A percentile compares a stretch with the other conserved stretches of the same genome.
These are phyloP conservation scores for Hyaloscypha variabilis DNA, from an alignment of 495 filamentous ascomycete genomes.

Conservation along the genomic window DNA sequence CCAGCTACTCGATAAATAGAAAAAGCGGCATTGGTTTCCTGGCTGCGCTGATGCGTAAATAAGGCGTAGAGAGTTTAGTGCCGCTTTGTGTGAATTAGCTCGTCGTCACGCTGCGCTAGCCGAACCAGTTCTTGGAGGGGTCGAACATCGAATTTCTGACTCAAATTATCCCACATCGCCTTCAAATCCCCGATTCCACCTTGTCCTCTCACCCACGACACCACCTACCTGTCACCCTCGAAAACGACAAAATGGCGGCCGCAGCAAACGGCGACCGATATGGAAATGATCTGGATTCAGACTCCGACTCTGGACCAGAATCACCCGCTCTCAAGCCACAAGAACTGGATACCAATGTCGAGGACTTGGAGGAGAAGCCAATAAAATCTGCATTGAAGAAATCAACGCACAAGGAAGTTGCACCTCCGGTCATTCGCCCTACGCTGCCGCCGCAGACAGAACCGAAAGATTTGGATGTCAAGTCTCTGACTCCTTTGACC, in stretches of 20 bases:
- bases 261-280: conserved; percentile 49
- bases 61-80: too few species aligned
- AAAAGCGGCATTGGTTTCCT: too few species aligned
- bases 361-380: conserved; percentile 32
- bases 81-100: too few species aligned
- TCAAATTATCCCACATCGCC: neutral
- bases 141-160: too few species aligned
- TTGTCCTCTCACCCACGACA: neutral
- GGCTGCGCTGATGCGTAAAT: too few species aligned
- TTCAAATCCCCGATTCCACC: neutral
- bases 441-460: conserved; percentile 86
- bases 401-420: conserved; percentile 37
- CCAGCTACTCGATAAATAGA: too few species aligned
- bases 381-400: conserved; percentile 47
- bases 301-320: conserved; percentile 39
- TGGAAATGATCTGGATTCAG: conserved; percentile 51
- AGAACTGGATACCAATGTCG: conserved; percentile 30
- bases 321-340: conserved; percentile 30
- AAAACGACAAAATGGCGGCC: conserved; percentile 12
- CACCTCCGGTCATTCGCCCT: conserved; percentile 47
- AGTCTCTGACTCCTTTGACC: conserved; percentile 76
- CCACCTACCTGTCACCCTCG: neutral
- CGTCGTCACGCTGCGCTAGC: too few species aligned
- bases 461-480: conserved; percentile 79
- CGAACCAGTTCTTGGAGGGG: neutral